These are phyloP conservation scores for Tilletiaria anomala DNA, from an alignment of 1,284 basidiomycete genomes.

Conservation along the genomic window DNA sequence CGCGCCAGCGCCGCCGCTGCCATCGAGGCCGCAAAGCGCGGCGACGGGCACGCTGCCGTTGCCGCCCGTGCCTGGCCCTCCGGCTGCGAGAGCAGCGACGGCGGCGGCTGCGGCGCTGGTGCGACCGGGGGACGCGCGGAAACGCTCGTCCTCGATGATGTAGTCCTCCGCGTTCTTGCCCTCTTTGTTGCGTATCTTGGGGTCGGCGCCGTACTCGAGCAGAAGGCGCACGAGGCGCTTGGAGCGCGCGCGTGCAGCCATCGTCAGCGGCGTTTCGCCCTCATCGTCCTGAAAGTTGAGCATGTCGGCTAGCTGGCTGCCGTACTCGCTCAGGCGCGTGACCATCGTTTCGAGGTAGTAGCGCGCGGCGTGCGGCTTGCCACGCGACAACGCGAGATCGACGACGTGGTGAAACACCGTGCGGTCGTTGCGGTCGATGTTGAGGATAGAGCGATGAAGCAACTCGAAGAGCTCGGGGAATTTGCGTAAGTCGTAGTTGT, in stretches of 20 bases:
- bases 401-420: constrained; percentile 98
- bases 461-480: constrained; percentile 96
- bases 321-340: constrained; percentile 77
- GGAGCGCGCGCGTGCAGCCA: constrained; percentile 88
- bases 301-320: constrained; percentile 89
- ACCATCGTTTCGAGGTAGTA: constrained; percentile 99
- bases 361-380: constrained; percentile 89
- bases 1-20: constrained; percentile 11
- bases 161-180: constrained; percentile 98
- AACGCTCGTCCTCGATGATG: constrained; percentile 94
- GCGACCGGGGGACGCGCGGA: constrained; percentile 63
- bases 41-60: not conserved
- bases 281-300: constrained; percentile 99
- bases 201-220: constrained; percentile 90
- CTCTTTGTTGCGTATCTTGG: constrained; percentile 86
- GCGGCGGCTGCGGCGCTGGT: constrained; percentile 6
- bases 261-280: constrained; percentile 89
- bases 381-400: constrained; percentile 94
- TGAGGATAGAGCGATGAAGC: constrained; percentile 87
- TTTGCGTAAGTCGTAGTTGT: constrained; percentile 98
- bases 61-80: constrained; percentile 1
- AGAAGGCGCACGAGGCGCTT: constrained; percentile 93
- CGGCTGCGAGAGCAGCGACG: too few species aligned
- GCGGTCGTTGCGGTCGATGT: constrained; percentile 95
- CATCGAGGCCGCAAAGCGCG: too few species aligned